phyloP scores from a whole-genome alignment of 2,329 filamentous ascomycete genomes.

The Metarhizium anisopliae region DNA sequence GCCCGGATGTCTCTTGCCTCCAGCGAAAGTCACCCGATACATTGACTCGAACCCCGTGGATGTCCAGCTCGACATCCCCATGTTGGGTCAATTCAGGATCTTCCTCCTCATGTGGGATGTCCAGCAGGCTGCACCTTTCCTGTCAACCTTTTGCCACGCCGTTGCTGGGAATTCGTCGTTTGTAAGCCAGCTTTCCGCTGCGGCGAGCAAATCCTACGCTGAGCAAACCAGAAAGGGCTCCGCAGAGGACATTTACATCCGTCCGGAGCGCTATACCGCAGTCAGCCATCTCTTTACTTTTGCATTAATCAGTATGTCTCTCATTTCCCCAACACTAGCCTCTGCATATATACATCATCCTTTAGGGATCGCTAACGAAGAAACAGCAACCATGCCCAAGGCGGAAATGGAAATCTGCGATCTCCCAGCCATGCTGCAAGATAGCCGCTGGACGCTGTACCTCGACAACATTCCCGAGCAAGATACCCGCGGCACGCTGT shows the following conservation, averaged over 20 bases:
- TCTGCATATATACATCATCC: too few relatives aligned
- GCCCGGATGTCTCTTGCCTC: constrained; percentile 50
- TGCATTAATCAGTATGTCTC: constrained; percentile 51
- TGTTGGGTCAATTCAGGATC: constrained; percentile 68
- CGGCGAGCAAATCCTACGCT: constrained; percentile 53
- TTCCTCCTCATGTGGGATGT: constrained; percentile 63
- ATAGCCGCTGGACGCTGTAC: constrained; percentile 65
- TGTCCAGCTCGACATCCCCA: constrained; percentile 67
- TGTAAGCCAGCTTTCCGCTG: constrained; percentile 49
- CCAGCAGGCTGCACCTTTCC: constrained; percentile 43
- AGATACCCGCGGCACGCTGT: constrained; percentile 41
- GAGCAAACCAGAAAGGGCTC: constrained; percentile 47
- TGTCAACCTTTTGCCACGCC: constrained; percentile 48
- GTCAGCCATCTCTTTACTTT: constrained; percentile 64
- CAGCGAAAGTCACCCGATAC: constrained; percentile 63
- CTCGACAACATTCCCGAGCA: constrained; percentile 54
- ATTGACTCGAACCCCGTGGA: constrained; percentile 73
- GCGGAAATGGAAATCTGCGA: constrained; percentile 55
- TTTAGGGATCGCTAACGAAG: not conserved
- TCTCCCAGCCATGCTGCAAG: constrained; percentile 51
- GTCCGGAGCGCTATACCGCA: constrained; percentile 59
- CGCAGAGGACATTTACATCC: constrained; percentile 55
- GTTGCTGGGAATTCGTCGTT: constrained; percentile 44
- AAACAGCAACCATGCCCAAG: constrained; percentile 49
- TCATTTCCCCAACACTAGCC: too few relatives aligned